phyloP scores from a whole-genome alignment of 2,329 filamentous ascomycete species.

The Aureobasidium sp. region DNA sequence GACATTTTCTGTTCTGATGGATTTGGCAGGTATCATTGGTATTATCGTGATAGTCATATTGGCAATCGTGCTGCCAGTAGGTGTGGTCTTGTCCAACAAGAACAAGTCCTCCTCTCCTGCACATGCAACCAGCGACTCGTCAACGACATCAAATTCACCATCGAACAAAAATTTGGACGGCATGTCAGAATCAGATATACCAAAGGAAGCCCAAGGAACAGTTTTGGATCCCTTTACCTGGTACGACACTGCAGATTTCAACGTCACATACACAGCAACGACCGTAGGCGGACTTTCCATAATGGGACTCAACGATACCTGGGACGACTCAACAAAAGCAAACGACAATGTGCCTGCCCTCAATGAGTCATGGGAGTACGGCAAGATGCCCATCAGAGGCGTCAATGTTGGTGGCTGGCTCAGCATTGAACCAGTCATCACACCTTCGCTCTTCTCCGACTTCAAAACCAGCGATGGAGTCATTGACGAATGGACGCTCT shows the following conservation, averaged over 20 bases:
- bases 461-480: slow-evolving; percentile 57
- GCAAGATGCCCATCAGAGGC: slow-evolving; percentile 71
- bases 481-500: slow-evolving; percentile 83
- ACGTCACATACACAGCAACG: slow-evolving; percentile 82
- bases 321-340: slow-evolving; percentile 73
- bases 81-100: slow-evolving; percentile 40
- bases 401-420: slow-evolving; percentile 95
- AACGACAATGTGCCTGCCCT: slow-evolving; percentile 77
- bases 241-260: slow-evolving; percentile 86
- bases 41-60: slow-evolving; percentile 37
- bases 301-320: slow-evolving; percentile 79
- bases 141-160: slow-evolving; percentile 27
- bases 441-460: slow-evolving; percentile 76
- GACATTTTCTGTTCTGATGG: slow-evolving; percentile 16
- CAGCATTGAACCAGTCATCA: slow-evolving; percentile 89
- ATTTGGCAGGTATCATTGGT: slow-evolving; percentile 18
- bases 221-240: slow-evolving; percentile 85
- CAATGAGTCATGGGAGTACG: slow-evolving; percentile 71
- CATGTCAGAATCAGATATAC: slow-evolving; percentile 38
- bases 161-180: slow-evolving; percentile 40
- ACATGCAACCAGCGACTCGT: slow-evolving; percentile 18
- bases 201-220: slow-evolving; percentile 59
- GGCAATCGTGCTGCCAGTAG: slow-evolving; percentile 42
- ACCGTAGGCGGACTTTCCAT: slow-evolving; percentile 81
- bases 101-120: slow-evolving; percentile 23